These are phyloP conservation scores for Mycena rebaudengoi DNA, from an alignment of 768 basidiomycete genomes.

Conservation along the genomic window DNA sequence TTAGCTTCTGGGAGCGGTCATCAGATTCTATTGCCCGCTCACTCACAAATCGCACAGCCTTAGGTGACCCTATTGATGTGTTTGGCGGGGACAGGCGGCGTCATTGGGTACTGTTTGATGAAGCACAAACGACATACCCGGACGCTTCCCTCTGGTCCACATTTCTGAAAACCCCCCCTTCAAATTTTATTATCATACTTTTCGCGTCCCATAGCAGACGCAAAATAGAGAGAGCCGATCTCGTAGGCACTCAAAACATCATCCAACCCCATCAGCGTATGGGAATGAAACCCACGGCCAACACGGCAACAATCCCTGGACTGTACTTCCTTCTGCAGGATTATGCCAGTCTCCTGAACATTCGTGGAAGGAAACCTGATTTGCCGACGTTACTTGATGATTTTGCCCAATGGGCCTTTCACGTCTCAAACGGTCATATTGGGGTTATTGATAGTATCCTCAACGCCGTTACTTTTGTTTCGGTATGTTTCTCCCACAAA, in stretches of 20 bases:
- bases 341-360: neutral
- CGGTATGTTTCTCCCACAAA: neutral
- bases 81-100: no score
- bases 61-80: no score
- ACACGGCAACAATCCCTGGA: neutral
- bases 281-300: neutral
- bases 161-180: neutral
- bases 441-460: neutral
- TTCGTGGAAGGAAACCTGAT: neutral
- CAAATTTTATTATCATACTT: neutral
- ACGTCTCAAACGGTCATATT: neutral
- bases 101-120: neutral
- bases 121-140: neutral
- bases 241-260: neutral
- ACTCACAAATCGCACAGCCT: no score
- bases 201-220: neutral
- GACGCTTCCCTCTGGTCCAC: neutral
- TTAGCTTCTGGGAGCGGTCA: neutral
- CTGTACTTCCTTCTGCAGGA: neutral
- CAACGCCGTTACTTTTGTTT: neutral
- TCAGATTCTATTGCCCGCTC: no score
- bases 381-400: neutral
- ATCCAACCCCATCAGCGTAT: neutral
- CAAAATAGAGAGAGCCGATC: neutral
- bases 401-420: neutral